These are phyloP conservation scores for Protea cynaroides DNA, from an alignment of 164 flowering plant species.

Conservation along the genomic window DNA sequence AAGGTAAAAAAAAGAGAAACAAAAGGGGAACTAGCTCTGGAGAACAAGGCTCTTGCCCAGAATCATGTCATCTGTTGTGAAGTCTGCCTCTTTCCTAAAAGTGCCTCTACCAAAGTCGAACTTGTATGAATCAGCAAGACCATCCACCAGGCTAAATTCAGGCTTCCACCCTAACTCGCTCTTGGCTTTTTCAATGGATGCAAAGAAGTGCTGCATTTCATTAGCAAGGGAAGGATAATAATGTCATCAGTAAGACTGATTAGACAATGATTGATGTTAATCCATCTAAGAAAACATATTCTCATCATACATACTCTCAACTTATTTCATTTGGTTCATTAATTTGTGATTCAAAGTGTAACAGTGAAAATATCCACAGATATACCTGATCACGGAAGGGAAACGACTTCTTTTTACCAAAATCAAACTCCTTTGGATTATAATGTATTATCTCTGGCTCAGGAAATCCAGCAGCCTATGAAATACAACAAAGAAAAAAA, in stretches of 20 bases:
- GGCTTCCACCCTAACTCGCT: conserved; percentile 79
- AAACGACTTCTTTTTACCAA: conserved; percentile 95
- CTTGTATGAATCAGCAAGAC: conserved; percentile 82
- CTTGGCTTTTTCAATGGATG: conserved; percentile 91
- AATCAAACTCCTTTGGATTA: conserved; percentile 89
- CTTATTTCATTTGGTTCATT: no score
- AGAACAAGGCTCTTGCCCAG: conserved; percentile 20
- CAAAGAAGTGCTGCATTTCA: conserved; percentile 85
- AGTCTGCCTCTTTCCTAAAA: conserved; percentile 87
- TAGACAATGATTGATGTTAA: no score
- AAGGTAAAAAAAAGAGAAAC: not conserved
- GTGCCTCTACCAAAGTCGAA: conserved; percentile 92
- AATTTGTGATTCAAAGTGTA: no score
- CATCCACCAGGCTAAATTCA: conserved; percentile 71
- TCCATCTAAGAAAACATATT: no score
- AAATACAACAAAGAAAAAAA: not conserved
- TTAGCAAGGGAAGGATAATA: not conserved
- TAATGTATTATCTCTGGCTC: conserved; percentile 90
- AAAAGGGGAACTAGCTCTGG: conserved; percentile 5
- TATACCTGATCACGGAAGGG: conserved; percentile 93
- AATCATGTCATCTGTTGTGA: conserved; percentile 83
- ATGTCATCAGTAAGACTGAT: not conserved
- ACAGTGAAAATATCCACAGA: not conserved
- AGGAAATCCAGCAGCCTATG: conserved; percentile 94
- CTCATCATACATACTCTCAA: no score